phyloP scores from a whole-genome alignment of 352 stramenopile species.

The Pythium biforme region DNA sequence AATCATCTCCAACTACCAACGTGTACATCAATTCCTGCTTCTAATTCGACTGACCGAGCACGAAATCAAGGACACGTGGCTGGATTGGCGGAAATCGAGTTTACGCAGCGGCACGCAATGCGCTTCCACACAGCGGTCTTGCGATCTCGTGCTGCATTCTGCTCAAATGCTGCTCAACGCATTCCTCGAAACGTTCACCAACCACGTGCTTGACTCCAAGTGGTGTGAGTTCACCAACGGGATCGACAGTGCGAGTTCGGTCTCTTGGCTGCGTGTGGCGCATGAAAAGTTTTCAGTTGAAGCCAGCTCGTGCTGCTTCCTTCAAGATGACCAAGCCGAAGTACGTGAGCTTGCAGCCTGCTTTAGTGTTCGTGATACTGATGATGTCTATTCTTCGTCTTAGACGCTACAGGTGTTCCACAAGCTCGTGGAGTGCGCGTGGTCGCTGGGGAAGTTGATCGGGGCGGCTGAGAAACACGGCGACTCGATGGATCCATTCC shows the following conservation, averaged over 20 bases:
- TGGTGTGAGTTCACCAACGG: conserved; percentile 15
- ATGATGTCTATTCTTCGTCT: not conserved
- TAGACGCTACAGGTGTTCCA: conserved; percentile 8
- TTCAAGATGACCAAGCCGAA: conserved; percentile 12
- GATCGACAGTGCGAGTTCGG: conserved; percentile 14
- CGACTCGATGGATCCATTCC: conserved; percentile 17
- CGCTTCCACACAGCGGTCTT: conserved; percentile 3
- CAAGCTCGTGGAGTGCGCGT: conserved; percentile 9
- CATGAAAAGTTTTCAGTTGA: conserved; percentile 17
- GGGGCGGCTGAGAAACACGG: conserved; percentile 8
- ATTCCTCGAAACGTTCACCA: conserved; percentile 24
- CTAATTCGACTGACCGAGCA: conserved; percentile 39
- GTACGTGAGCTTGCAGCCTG: not conserved
- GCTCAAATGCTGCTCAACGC: conserved; percentile 13
- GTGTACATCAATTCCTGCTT: conserved; percentile 24
- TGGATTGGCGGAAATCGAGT: conserved; percentile 20
- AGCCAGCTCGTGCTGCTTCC: conserved; percentile 23
- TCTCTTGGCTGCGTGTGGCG: conserved; percentile 6
- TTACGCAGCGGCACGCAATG: not conserved
- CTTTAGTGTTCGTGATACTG: not conserved
- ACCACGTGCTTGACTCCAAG: conserved; percentile 12
- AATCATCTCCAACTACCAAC: conserved; percentile 14
- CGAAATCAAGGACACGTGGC: conserved; percentile 40
- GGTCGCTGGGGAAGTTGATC: conserved; percentile 23
- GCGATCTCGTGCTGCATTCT: conserved; percentile 24